Conservation (phyloP, 2,329 filamentous ascomycete genomes). For the Cladosporium phlei region DNA sequence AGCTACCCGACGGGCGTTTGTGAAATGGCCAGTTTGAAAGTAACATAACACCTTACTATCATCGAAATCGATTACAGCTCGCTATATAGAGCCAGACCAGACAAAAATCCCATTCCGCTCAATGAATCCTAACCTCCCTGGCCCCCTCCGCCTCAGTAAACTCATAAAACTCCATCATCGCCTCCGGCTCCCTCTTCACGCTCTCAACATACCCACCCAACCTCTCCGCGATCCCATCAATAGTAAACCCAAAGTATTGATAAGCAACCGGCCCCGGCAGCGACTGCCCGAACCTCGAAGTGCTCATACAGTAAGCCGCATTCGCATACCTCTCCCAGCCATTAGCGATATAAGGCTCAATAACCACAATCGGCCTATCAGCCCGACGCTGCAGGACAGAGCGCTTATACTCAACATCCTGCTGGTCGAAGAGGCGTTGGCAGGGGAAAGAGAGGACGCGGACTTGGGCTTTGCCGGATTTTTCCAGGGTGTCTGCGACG, state of each 20-base stretch:
- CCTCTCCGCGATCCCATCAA: conserved; percentile 40
- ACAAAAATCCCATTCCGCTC: too few species aligned
- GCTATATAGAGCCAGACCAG: too few species aligned
- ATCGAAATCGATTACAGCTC: too few species aligned
- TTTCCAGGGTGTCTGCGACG: conserved; percentile 34
- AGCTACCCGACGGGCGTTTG: too few species aligned
- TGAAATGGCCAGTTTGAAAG: too few species aligned
- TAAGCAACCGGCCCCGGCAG: conserved; percentile 53
- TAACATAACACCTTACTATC: too few species aligned
- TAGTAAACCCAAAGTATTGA: conserved; percentile 53
- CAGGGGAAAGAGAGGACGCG: conserved; percentile 50
- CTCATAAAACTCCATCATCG: conserved; percentile 8
- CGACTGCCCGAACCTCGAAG: conserved; percentile 49
- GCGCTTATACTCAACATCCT: conserved; percentile 43
- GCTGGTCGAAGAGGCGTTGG: conserved; percentile 48
- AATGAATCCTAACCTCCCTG: conserved; percentile 4
- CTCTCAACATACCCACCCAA: conserved; percentile 34
- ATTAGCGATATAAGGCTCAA: conserved; percentile 56
- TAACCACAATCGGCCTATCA: conserved; percentile 33
- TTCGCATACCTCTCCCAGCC: conserved; percentile 59
- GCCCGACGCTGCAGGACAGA: conserved; percentile 35
- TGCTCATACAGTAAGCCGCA: conserved; percentile 50
- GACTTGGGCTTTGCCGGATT: conserved; percentile 36
- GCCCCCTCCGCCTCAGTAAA: conserved; percentile 10
- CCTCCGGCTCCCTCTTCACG: conserved; percentile 29